Evolutionary conservation across 129 eudicot species (phyloP), one percentile per base, ranked within the genome.

Genomic region (Flaveria robusta): DNA sequence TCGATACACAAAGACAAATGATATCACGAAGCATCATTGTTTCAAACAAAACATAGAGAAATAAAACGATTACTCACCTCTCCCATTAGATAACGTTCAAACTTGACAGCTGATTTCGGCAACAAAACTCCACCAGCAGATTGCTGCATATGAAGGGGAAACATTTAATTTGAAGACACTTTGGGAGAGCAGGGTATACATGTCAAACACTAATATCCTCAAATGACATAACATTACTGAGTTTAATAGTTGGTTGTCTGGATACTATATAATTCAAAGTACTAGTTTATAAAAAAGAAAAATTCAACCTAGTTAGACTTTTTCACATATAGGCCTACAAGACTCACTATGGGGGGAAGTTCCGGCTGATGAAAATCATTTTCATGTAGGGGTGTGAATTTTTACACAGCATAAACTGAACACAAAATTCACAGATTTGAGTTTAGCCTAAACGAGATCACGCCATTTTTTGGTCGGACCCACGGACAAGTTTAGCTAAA

Each of bases 81-180:
- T 75, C 96, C 98, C 90, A 94, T 79, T 23, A 94, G 97, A 83
- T 91, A 89, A 11, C 93, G 89, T 77, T 94, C 98, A 66, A 94
- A 91, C 75, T 94, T 94, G 22, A 94, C 97, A 4, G 98, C 97
- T 58, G 97, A 91, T 74, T 91, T 94, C 1, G 98, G 97, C 79
- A 94, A 85, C 85, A 91, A 83, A 63, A 94, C 93, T 83, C 97
- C 98, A 15, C 96, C 98, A 77, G 97, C 97, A 64, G 98, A 94
- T 91, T 91, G 88, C 98, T 93, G 88, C 50, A 55, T 1, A 20
- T 56, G 55, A 34, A 70, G 12, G 62, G 34, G 59, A 69, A 67
- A 39, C 56, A 39, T 47, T 49, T 68, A n/a, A 14, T 41, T 55
- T 11, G 12, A 45, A 49, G 39, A 63, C 27, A 42, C 34, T 24